These are phyloP conservation scores for Pseudogymnoascus sp. DNA, from an alignment of 2,329 filamentous ascomycete genomes.

Conservation along the genomic window DNA sequence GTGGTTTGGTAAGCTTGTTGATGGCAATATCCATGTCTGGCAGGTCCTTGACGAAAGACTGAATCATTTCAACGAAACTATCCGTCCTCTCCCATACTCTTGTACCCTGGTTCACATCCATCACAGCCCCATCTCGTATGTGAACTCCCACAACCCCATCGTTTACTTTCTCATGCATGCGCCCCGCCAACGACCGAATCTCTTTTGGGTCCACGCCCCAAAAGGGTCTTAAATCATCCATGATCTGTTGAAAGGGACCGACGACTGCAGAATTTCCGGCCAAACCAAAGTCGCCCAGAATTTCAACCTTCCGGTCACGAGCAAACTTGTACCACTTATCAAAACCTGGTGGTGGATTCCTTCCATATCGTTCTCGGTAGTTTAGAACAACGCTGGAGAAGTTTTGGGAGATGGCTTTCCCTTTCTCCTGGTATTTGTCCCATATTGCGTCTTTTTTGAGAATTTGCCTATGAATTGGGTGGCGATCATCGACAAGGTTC, in stretches of 20 bases:
- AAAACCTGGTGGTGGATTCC: constrained; percentile 58
- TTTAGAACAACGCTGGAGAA: constrained; percentile 45
- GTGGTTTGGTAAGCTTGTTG: constrained; percentile 56
- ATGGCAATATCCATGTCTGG: constrained; percentile 62
- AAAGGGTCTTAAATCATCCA: constrained; percentile 54
- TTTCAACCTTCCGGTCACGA: constrained; percentile 41
- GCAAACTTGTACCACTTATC: constrained; percentile 52
- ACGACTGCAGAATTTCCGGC: not conserved
- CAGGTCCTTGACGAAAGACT: constrained; percentile 41
- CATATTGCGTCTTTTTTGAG: constrained; percentile 21
- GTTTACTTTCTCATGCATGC: constrained; percentile 26
- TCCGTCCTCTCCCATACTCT: constrained; percentile 34
- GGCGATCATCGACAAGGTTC: constrained; percentile 24
- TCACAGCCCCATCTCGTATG: constrained; percentile 28
- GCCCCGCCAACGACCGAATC: constrained; percentile 36
- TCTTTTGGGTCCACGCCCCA: constrained; percentile 39
- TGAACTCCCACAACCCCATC: constrained; percentile 24
- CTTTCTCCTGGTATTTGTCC: constrained; percentile 22
- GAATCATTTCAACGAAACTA: constrained; percentile 31
- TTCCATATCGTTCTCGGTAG: constrained; percentile 49
- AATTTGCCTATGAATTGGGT: constrained; percentile 22
- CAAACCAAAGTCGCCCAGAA: constrained; percentile 48
- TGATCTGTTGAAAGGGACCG: constrained; percentile 44
- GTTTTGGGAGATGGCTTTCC: constrained; percentile 34
- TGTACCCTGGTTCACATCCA: constrained; percentile 26